A percentile compares a stretch with the other conserved stretches of the same genome.
Conservation (phyloP, 129 eudicot genomes). For the Helianthus tuberosus region DNA sequence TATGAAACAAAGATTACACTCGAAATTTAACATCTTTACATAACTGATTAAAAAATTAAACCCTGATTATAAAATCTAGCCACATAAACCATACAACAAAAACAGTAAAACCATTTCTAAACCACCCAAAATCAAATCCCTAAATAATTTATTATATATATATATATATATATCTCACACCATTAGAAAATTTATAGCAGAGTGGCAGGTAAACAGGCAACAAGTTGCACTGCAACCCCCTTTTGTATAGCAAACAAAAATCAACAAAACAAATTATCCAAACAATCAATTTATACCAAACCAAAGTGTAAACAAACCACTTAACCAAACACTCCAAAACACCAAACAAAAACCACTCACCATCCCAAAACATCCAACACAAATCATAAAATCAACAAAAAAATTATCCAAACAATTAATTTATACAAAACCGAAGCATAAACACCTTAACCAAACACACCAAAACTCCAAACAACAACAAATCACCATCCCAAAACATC, state of each 20-base stretch:
- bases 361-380: background rate
- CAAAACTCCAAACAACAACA: too few species aligned
- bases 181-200: too few species aligned
- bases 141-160: background rate
- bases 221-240: too few species aligned
- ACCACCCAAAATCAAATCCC: slow-evolving; percentile 10
- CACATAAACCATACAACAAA: slow-evolving; percentile 3
- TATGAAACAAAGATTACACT: background rate
- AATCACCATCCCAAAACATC: background rate
- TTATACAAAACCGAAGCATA: background rate
- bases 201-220: too few species aligned
- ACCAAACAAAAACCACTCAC: too few species aligned
- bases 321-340: too few species aligned
- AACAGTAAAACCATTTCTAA: slow-evolving; percentile 7
- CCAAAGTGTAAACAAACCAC: background rate
- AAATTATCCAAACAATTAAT: slow-evolving; percentile 4
- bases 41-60: background rate
- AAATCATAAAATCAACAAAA: background rate
- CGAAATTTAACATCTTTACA: background rate
- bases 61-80: slow-evolving; percentile 3
- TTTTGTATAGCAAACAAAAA: background rate
- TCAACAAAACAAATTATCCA: too few species aligned
- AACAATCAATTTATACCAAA: slow-evolving; percentile 8
- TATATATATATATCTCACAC: too few species aligned
- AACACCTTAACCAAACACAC: slow-evolving; percentile 4